phyloP scores from a whole-genome alignment of 2,329 filamentous ascomycete genomes.

The Fusarium chuoi region DNA sequence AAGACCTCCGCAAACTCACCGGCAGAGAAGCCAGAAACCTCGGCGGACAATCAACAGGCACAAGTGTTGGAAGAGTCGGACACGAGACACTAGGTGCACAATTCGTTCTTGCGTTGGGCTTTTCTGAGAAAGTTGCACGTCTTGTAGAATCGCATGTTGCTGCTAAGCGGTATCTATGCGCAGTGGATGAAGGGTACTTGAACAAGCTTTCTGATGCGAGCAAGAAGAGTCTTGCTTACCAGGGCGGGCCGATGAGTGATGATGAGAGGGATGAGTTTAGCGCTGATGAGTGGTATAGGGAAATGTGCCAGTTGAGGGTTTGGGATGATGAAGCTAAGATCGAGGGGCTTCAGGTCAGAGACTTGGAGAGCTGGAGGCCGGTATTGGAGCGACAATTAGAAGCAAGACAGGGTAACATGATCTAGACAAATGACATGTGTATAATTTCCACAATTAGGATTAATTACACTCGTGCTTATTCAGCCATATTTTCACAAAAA shows the following conservation, averaged over 20 bases:
- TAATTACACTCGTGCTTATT: neutral
- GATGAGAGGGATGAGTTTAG: neutral
- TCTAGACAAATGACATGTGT: accelerated
- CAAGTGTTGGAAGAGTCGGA: neutral
- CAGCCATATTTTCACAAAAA: too few species aligned
- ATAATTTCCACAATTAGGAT: accelerated
- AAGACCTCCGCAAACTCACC: neutral
- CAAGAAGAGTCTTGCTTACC: neutral
- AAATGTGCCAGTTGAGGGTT: neutral
- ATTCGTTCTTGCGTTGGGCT: neutral
- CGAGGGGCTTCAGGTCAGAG: neutral
- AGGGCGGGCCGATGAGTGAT: neutral
- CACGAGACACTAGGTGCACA: neutral
- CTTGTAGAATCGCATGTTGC: neutral
- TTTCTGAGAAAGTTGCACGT: neutral
- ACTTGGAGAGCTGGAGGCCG: neutral
- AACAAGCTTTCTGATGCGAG: neutral
- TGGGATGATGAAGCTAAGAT: neutral
- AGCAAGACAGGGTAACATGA: accelerated
- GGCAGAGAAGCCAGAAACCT: neutral
- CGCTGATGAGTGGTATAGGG: neutral
- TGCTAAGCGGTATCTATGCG: neutral
- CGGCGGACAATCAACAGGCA: neutral
- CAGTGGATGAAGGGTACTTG: neutral
- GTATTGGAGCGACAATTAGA: neutral